Evolutionary conservation across 192 early-diverging fungal species (phyloP).

Genomic region (Cetraspora pellucida): DNA sequence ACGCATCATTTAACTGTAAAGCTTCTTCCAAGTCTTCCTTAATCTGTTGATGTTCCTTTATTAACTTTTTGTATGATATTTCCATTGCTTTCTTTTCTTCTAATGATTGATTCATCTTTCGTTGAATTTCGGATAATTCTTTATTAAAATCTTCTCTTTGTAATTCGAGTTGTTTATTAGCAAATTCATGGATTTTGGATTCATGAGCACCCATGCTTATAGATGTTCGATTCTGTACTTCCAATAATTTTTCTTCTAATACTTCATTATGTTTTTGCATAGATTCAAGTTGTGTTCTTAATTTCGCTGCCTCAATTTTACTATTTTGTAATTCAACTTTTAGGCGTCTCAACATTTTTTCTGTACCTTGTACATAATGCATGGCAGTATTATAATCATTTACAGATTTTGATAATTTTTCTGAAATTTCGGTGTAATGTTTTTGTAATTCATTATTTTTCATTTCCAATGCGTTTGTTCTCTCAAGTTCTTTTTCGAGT

Average conservation of each 20-base stretch:
- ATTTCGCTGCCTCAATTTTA: slow-evolving; percentile 28
- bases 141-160: no score
- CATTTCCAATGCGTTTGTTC: not conserved
- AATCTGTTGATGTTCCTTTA: no score
- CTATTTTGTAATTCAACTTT: slow-evolving; percentile 37
- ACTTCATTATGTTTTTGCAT: slow-evolving; percentile 34
- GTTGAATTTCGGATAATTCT: no score
- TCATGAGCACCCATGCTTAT: not conserved
- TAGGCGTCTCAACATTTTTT: slow-evolving; percentile 39
- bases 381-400: slow-evolving; percentile 46
- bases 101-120: no score
- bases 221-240: slow-evolving; percentile 43
- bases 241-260: slow-evolving; percentile 41
- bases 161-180: not conserved
- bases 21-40: no score
- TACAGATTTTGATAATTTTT: slow-evolving; percentile 44
- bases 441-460: not conserved
- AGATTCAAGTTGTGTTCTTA: not conserved
- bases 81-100: no score
- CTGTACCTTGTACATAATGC: slow-evolving; percentile 41
- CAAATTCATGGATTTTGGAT: slow-evolving; percentile 20
- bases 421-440: slow-evolving; percentile 24
- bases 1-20: no score
- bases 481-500: no score
- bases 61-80: no score